Base-by-base conservation (phyloP, 2,329 filamentous ascomycete genomes). In the Xylogone sp. region DNA sequence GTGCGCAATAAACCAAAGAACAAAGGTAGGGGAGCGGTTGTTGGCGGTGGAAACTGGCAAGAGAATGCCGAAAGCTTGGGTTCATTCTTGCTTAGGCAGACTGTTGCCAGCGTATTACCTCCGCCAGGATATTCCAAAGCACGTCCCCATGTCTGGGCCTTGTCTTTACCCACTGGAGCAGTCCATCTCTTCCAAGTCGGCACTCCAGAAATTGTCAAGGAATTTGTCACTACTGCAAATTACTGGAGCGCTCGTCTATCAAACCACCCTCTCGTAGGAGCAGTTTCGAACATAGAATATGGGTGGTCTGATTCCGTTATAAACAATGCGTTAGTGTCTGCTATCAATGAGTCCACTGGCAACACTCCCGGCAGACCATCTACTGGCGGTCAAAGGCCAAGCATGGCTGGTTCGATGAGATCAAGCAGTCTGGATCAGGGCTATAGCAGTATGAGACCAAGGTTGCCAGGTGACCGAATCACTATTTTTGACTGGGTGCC, bases 171-270 rank as follows among this genome's bases (percentile, higher is more conserved):
- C 0, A 95, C 86, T 1, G 94, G 94, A 12, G 93, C 93, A 0
- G 92, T 99, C 1, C 94, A 99, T 67, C 79, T 99, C n/a, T 99
- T 99, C 78, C 92, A 97, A 65, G 94, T 94, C 46, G 94, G 94
- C 51, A 99, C 94, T 1, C 84, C 90, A 0, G 94, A 99, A 62
- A 96, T 97, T 62, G 88, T 92, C 61, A 87, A 88, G 60, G 94
- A 99, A 67, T 99, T 97, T 63, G 92, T 97, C 48, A 86, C 83
- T 18, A 95, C 92, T 1, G 90, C 90, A 62, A 99, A 99, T 71
- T 99, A 97, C 71, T 99, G 94, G 94, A 94, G 90, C 64, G 93
- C 94, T 2, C 83, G 94, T 48, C 77, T 97, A 27, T 96, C 91
- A 64, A 97, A 96, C 56, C 91, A 97, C 65, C 94, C 94, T 2